Percentiles rank a stretch among this genome's conserved stretches.
Conservation (phyloP, 768 basidiomycete genomes). For the Rhodosporidiobolus sp. region DNA sequence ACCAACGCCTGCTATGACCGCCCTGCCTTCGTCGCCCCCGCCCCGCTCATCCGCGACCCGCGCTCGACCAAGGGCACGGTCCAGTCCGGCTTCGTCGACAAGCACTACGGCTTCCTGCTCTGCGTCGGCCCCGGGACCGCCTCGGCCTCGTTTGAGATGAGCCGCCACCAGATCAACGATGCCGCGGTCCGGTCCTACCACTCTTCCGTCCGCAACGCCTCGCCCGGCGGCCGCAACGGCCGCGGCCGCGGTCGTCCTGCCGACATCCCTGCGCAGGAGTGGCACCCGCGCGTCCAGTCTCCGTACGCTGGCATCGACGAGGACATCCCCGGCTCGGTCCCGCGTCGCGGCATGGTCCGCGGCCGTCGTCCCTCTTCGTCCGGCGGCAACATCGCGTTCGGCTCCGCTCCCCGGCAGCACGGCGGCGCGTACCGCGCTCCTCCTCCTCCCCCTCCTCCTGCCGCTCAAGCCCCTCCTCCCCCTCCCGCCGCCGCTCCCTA, state of each 20-base stretch:
- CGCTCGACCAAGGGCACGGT: conserved; percentile 30
- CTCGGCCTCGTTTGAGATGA: conserved; percentile 21
- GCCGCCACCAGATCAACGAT: conserved; percentile 34
- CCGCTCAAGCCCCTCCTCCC: no score
- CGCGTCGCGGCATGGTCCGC: no score
- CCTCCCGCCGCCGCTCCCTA: no score
- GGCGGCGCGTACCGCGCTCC: no score
- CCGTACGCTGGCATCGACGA: background rate
- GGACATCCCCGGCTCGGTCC: no score
- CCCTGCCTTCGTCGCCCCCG: conserved; percentile 26
- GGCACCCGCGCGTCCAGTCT: background rate
- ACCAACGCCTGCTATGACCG: conserved; percentile 27
- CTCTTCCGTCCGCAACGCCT: background rate
- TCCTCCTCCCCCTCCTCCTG: no score
- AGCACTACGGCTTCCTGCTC: conserved; percentile 36
- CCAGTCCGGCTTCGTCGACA: conserved; percentile 30
- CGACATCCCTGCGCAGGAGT: background rate
- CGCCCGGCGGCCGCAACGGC: background rate
- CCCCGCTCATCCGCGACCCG: conserved; percentile 31
- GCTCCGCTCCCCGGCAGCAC: no score
- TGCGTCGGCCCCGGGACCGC: conserved; percentile 33
- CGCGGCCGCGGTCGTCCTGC: background rate
- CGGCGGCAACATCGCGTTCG: no score
- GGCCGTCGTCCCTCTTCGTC: no score
- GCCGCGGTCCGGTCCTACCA: background rate